Percentiles rank a stretch among this genome's conserved stretches.
Evolutionary conservation across 1,139 yeast genomes (phyloP).

Genomic region (Magnusiomyces sp.): DNA sequence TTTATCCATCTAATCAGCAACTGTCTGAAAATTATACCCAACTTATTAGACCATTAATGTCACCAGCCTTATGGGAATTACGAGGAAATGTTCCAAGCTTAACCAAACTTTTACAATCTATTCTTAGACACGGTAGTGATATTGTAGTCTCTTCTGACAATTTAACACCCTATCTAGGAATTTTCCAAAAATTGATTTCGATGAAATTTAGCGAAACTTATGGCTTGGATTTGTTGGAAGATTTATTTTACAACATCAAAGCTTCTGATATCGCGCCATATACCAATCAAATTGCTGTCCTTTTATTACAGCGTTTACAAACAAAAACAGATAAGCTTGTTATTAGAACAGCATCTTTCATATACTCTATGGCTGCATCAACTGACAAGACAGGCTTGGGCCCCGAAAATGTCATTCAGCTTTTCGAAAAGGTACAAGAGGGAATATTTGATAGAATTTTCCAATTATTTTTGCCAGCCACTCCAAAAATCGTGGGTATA

Average conservation of each 20-base stretch:
- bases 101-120: constrained; percentile 66
- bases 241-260: constrained; percentile 54
- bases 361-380: constrained; percentile 53
- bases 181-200: constrained; percentile 88
- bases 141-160: constrained; percentile 29
- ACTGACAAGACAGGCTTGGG: constrained; percentile 33
- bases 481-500: constrained; percentile 56
- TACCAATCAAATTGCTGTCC: constrained; percentile 62
- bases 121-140: constrained; percentile 53
- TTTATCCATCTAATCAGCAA: constrained; percentile 39
- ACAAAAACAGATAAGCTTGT: constrained; percentile 78
- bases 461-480: constrained; percentile 55
- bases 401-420: constrained; percentile 45
- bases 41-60: constrained; percentile 69
- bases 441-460: constrained; percentile 59
- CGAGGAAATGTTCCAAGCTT: constrained; percentile 92
- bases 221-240: constrained; percentile 79
- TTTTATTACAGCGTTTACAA: constrained; percentile 73
- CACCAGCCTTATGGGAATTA: constrained; percentile 89
- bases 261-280: constrained; percentile 44
- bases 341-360: constrained; percentile 48
- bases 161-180: constrained; percentile 79
- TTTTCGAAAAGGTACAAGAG: constrained; percentile 55
- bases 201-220: constrained; percentile 70
- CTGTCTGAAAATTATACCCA: constrained; percentile 60